A percentile compares a stretch with the other conserved stretches of the same genome.
Evolutionary conservation across 1,284 basidiomycete genomes (phyloP).

Genomic region (Austropuccinia psidii): DNA sequence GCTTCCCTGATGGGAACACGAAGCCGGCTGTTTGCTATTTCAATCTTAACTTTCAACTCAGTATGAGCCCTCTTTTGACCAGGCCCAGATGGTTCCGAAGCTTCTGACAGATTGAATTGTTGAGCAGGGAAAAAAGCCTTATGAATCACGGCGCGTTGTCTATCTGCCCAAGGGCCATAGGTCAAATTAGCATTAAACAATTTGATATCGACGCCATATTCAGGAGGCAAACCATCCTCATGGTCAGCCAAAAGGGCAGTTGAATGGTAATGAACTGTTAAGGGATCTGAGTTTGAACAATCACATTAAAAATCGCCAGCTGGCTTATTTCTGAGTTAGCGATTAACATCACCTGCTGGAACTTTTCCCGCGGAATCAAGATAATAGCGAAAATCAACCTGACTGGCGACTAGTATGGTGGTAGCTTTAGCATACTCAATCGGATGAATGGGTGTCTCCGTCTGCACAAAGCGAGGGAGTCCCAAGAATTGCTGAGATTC

Average conservation of each 20-base stretch:
- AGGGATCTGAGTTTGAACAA: not conserved
- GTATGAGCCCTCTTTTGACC: constrained; percentile 76
- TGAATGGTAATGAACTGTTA: constrained; percentile 39
- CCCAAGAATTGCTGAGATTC: constrained; percentile 51
- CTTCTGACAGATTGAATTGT: constrained; percentile 60
- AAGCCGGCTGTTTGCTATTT: constrained; percentile 67
- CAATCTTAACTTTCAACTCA: constrained; percentile 65
- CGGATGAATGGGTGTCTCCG: constrained; percentile 42
- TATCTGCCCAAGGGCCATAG: constrained; percentile 91
- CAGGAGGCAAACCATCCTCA: constrained; percentile 72
- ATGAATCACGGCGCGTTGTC: constrained; percentile 67
- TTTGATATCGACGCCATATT: constrained; percentile 81
- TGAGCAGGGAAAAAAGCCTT: constrained; percentile 74
- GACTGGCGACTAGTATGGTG: constrained; percentile 66
- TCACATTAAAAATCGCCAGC: not conserved
- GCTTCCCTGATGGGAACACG: constrained; percentile 77
- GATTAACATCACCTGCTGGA: constrained; percentile 17
- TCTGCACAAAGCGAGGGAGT: constrained; percentile 41
- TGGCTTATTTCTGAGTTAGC: not conserved
- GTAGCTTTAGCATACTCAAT: constrained; percentile 77
- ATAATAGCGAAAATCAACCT: constrained; percentile 72
- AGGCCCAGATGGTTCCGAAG: constrained; percentile 57
- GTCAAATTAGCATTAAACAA: constrained; percentile 64
- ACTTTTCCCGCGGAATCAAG: constrained; percentile 56
- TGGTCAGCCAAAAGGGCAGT: constrained; percentile 41